These are phyloP conservation scores for Aspergillus brasiliensis DNA, from an alignment of 2,329 filamentous ascomycete genomes.

Conservation along the genomic window DNA sequence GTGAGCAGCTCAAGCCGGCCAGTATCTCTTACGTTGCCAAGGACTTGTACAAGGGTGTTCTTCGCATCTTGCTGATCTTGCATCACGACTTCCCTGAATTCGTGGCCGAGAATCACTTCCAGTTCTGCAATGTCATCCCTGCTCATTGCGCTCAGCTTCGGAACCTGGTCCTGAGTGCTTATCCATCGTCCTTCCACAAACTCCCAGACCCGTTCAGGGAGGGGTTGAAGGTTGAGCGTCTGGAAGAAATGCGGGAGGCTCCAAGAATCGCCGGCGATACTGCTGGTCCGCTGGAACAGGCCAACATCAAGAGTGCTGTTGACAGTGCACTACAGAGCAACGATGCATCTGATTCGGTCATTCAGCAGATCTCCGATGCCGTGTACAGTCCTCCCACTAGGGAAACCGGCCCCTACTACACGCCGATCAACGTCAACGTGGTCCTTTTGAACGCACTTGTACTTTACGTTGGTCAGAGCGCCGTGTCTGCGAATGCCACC, in stretches of 20 bases:
- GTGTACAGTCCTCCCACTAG: constrained; percentile 63
- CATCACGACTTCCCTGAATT: constrained; percentile 97
- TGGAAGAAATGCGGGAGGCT: constrained; percentile 71
- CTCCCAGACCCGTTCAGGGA: constrained; percentile 72
- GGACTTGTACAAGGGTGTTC: constrained; percentile 79
- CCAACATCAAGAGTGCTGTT: constrained; percentile 56
- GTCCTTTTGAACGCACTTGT: constrained; percentile 78
- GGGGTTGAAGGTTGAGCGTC: constrained; percentile 73
- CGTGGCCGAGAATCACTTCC: constrained; percentile 80
- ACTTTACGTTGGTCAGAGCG: constrained; percentile 76
- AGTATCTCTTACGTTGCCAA: constrained; percentile 71
- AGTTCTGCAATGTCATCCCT: constrained; percentile 78
- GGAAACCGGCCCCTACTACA: constrained; percentile 66
- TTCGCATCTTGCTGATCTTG: constrained; percentile 80
- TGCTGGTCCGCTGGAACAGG: constrained; percentile 48
- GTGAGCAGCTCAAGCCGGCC: constrained; percentile 75
- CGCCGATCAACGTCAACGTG: constrained; percentile 68
- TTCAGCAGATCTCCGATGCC: constrained; percentile 75
- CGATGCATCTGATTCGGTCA: constrained; percentile 65
- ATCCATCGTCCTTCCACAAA: constrained; percentile 69
- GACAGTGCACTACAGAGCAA: constrained; percentile 58
- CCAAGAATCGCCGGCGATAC: constrained; percentile 68
- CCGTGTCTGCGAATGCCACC: constrained; percentile 61
- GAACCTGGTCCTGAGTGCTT: constrained; percentile 83
- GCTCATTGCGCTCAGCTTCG: constrained; percentile 83